Conservation (phyloP, 2,329 filamentous ascomycete species). For the Septoria petroselini region DNA sequence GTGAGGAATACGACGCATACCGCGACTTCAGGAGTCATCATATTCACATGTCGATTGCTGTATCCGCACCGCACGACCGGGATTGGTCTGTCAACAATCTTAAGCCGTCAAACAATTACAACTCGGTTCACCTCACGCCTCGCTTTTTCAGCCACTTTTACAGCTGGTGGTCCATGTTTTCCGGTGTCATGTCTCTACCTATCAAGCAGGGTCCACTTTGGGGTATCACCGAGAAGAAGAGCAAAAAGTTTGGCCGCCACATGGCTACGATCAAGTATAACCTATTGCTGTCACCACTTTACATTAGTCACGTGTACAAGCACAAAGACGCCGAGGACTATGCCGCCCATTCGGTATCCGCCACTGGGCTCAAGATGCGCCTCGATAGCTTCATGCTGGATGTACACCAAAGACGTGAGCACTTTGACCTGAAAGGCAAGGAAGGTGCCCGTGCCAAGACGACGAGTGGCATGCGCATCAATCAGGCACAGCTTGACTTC, state of each 20-base stretch:
- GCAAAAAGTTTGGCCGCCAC: constrained; percentile 97
- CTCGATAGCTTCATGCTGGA: constrained; percentile 98
- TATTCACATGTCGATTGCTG: constrained; percentile 90
- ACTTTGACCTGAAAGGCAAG: constrained; percentile 75
- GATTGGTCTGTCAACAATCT: constrained; percentile 77
- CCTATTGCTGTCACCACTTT: constrained; percentile 83
- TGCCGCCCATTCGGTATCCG: constrained; percentile 72
- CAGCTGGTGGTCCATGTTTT: constrained; percentile 95
- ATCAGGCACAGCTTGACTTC: constrained; percentile 88
- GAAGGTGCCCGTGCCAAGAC: constrained; percentile 67
- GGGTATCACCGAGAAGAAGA: constrained; percentile 90
- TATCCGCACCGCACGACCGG: constrained; percentile 79
- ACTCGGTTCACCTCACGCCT: constrained; percentile 89
- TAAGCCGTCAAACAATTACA: constrained; percentile 84
- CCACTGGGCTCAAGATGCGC: constrained; percentile 92
- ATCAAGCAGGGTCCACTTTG: constrained; percentile 89
- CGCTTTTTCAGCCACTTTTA: constrained; percentile 99
- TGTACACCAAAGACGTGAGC: constrained; percentile 87
- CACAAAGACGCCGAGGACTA: constrained; percentile 94
- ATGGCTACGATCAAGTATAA: constrained; percentile 99
- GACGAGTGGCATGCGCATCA: constrained; percentile 92
- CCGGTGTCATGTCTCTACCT: constrained; percentile 88
- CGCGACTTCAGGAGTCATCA: constrained; percentile 93
- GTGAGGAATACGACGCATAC: constrained; percentile 78
- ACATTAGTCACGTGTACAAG: constrained; percentile 96